These are phyloP conservation scores for Thamnidium elegans DNA, from an alignment of 192 early-diverging fungal genomes.

Conservation along the genomic window DNA sequence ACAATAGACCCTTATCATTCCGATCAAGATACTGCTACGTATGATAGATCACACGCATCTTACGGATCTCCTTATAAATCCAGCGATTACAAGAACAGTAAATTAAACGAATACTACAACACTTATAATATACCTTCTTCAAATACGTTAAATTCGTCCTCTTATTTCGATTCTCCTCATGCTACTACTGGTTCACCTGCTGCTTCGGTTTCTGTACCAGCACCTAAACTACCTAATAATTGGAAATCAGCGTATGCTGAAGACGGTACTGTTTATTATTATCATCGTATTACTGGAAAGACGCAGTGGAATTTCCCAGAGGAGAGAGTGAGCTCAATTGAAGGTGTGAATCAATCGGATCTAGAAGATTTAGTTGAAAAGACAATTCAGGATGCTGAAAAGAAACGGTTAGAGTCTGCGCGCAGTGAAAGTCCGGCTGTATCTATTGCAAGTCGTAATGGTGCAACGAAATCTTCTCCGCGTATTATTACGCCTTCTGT, in stretches of 20 bases:
- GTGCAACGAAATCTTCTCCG: not conserved
- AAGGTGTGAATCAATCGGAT: slow-evolving; percentile 23
- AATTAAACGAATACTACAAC: not conserved
- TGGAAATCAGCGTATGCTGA: slow-evolving; percentile 46
- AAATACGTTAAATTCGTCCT: not conserved
- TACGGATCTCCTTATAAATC: no score
- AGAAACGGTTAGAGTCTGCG: slow-evolving; percentile 5
- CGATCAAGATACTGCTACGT: not conserved
- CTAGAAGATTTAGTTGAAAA: slow-evolving; percentile 27
- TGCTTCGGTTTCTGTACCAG: not conserved
- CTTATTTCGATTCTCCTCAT: not conserved
- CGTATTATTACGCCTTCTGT: not conserved
- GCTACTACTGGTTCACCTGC: not conserved
- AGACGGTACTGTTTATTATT: slow-evolving; percentile 51
- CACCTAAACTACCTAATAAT: slow-evolving; percentile 41
- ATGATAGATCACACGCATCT: not conserved
- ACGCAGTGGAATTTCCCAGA: slow-evolving; percentile 55
- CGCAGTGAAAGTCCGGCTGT: slow-evolving; percentile 1
- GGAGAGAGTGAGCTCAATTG: slow-evolving; percentile 24
- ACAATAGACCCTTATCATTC: not conserved
- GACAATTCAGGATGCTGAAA: slow-evolving; percentile 25
- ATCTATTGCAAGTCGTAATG: not conserved
- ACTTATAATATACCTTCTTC: not conserved
- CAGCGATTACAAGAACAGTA: not conserved
- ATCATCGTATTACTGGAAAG: slow-evolving; percentile 48